These are phyloP conservation scores for Cladosporium austrohemisphaericum DNA, from an alignment of 2,329 filamentous ascomycete genomes.

Conservation along the genomic window DNA sequence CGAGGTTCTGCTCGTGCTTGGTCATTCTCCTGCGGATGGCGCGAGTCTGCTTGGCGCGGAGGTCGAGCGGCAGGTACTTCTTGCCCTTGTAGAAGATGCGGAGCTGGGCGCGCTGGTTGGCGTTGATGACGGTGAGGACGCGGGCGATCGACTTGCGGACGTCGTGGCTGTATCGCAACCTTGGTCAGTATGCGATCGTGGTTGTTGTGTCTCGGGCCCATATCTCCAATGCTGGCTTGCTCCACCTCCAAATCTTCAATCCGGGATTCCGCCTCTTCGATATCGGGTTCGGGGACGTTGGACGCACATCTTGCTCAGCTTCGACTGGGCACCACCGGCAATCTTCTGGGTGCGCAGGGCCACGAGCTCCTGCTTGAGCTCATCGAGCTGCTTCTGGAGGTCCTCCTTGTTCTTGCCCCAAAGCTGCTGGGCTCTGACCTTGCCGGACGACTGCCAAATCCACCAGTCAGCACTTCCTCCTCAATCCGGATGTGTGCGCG, in stretches of 20 bases:
- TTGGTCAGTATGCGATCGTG: conserved; percentile 17
- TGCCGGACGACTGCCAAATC: conserved; percentile 54
- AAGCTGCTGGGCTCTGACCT: conserved; percentile 93
- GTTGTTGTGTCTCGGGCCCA: background rate
- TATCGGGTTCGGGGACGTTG: conserved; percentile 5
- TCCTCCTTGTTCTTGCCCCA: conserved; percentile 99
- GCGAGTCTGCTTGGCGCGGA: conserved; percentile 96
- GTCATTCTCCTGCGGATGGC: conserved; percentile 94
- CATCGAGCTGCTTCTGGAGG: conserved; percentile 87
- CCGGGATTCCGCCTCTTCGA: background rate
- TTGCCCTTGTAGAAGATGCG: conserved; percentile 99
- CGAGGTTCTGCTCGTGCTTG: conserved; percentile 79
- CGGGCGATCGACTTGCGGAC: conserved; percentile 99
- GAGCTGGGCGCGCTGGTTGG: conserved; percentile 97
- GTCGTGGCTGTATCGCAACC: conserved; percentile 68
- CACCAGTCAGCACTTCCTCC: conserved; percentile 23
- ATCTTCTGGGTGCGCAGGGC: conserved; percentile 99
- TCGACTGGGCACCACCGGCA: conserved; percentile 82
- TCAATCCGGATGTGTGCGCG: conserved; percentile 9
- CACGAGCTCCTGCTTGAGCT: conserved; percentile 94
- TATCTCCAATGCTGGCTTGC: conserved; percentile 16
- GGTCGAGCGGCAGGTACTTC: conserved; percentile 98
- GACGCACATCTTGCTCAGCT: conserved; percentile 94
- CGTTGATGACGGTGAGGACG: conserved; percentile 98
- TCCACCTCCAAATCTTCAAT: conserved; percentile 4